Evolutionary conservation across 371 early-diverging fungal species (phyloP).

Genomic region (Mucor lusitanicus): DNA sequence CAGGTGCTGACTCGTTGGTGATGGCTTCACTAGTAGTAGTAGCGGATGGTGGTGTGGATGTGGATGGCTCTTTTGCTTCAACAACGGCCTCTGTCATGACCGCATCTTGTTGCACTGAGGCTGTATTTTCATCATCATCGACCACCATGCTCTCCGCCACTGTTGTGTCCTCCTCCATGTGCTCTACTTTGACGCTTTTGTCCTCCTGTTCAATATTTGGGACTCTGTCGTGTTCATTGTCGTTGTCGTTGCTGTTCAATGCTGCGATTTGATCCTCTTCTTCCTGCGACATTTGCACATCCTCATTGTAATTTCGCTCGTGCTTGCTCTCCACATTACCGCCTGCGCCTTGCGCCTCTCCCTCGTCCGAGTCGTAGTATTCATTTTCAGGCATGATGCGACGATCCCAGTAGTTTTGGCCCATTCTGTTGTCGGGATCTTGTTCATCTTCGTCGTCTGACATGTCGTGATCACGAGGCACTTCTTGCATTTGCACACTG

Average conservation of each 20-base stretch:
- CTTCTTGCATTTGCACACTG: slow-evolving; percentile 57
- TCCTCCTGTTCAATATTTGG: background rate
- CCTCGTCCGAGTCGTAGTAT: slow-evolving; percentile 72
- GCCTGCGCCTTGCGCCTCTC: slow-evolving; percentile 44
- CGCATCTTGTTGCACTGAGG: slow-evolving; percentile 7
- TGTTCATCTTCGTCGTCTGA: slow-evolving; percentile 59
- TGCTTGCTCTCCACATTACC: slow-evolving; percentile 27
- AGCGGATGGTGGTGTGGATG: background rate
- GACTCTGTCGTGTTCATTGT: slow-evolving; percentile 10
- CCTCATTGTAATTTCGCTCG: slow-evolving; percentile 30
- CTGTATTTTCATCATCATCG: background rate
- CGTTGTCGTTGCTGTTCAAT: slow-evolving; percentile 18
- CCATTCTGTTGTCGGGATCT: slow-evolving; percentile 53
- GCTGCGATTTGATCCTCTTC: slow-evolving; percentile 39
- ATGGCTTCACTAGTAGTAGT: background rate
- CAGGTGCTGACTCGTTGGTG: background rate
- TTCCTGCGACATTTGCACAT: slow-evolving; percentile 30
- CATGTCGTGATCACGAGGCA: slow-evolving; percentile 44
- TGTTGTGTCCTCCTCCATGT: background rate
- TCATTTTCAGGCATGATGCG: slow-evolving; percentile 67
- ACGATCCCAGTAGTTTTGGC: slow-evolving; percentile 60
- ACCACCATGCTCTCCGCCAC: background rate
- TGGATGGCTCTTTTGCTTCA: background rate
- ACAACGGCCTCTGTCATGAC: slow-evolving; percentile 7
- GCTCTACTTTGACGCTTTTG: background rate